Percentiles rank a stretch among this genome's conserved stretches.
phyloP scores from a whole-genome alignment of 2,329 filamentous ascomycete genomes.

The Camillea tinctor region DNA sequence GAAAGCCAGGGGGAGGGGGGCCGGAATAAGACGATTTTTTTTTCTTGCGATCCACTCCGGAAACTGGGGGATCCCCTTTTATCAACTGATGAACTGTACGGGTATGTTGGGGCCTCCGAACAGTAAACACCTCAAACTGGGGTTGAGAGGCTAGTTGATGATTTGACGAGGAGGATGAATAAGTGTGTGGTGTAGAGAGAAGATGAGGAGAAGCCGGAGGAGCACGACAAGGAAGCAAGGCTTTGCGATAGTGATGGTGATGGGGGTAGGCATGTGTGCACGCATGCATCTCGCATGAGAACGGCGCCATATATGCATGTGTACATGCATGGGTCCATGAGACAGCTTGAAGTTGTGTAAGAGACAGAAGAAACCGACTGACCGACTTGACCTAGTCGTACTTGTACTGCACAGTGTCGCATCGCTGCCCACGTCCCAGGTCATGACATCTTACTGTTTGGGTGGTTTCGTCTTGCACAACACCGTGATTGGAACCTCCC shows the following conservation, averaged over 20 bases:
- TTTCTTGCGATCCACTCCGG: neutral
- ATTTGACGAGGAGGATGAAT: neutral
- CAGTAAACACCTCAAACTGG: neutral
- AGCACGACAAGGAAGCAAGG: neutral
- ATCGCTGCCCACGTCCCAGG: neutral
- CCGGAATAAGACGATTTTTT: neutral
- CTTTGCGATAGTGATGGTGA: neutral
- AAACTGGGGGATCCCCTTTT: neutral
- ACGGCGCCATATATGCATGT: slow-evolving; percentile 12
- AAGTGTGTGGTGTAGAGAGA: neutral
- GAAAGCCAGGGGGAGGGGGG: neutral
- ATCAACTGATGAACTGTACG: neutral
- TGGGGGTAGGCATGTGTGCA: neutral
- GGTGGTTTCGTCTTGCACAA: neutral
- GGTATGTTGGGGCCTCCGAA: neutral
- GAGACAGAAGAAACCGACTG: neutral
- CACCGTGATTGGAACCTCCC: neutral
- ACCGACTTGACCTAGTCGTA: neutral
- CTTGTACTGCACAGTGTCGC: neutral
- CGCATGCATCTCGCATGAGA: slow-evolving; percentile 12
- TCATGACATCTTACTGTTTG: neutral
- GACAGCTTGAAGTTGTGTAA: neutral
- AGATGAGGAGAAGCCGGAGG: neutral
- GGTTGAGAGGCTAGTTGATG: neutral
- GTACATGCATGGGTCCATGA: slow-evolving; percentile 1